Base-by-base conservation (phyloP, 345 rosid genomes). In the Hypericum androsaemum region DNA sequence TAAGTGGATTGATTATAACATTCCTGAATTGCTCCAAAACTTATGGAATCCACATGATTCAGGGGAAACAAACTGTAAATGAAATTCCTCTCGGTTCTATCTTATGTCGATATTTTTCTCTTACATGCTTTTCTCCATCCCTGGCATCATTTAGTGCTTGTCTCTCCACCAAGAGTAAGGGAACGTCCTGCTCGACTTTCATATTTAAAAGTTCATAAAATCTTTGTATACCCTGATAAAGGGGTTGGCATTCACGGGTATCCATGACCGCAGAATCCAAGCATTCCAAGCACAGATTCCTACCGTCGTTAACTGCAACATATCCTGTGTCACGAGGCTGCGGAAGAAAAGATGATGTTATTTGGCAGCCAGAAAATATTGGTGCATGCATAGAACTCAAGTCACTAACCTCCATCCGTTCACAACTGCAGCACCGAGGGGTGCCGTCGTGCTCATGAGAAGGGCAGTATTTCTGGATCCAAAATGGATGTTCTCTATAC, bases 101-200 rank as follows among this genome's bases (percentile, higher is more conserved):
- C 2, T 22, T 22, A 22, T 22, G 2, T 22, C 32, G 32, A 22
- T 4, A 22, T 37, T 53, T 56, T 62, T 12, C 12, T 47, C 84
- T 81, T 75, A 85, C 98, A 68, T 92, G 66, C 61, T 77, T 88
- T 76, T 92, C 98, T 51, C 96, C 71, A 22, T 57, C 71, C 53
- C 66, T 16, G 49, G 71, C 71, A 41, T 67, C 71, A 52, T 67
- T 67, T 5, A 67, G 41, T 57, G 71, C 71, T 61, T 61, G 71
- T 67, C 71, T 67, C 54, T 67, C 71, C 45, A 67, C 71, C 45
- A 67, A 52, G 22, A 67, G 66, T 6, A 67, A 47, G 0, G 71
- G 71, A 11, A 67, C 71, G 22, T 40, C 10, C 59, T 67, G 71
- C 71, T 67, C 71, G 45, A 67, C 63, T 57, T 59, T 67, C 71